phyloP scores from a whole-genome alignment of 2,329 filamentous ascomycete species.

The Aspergillus spinulosporus region DNA sequence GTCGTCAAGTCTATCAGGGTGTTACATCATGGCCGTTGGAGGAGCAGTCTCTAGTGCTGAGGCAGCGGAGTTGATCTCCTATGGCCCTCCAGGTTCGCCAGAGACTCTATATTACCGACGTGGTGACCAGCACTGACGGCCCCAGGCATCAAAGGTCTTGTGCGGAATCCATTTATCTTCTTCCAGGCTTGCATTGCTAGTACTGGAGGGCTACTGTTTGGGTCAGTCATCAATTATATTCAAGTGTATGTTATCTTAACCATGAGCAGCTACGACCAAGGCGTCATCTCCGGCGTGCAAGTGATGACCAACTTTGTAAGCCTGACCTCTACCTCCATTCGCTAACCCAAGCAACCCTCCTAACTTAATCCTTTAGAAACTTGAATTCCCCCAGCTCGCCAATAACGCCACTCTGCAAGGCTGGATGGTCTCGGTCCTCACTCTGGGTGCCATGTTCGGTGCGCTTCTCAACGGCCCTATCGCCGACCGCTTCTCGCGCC shows the following conservation, averaged over 20 bases:
- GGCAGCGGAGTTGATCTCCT: too few relatives aligned
- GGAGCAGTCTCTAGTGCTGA: too few relatives aligned
- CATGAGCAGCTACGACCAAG: background rate
- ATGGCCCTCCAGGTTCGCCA: too few relatives aligned
- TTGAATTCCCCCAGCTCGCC: background rate
- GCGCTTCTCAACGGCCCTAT: background rate
- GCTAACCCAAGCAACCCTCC: too few relatives aligned
- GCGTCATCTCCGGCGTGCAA: background rate
- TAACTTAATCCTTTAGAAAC: too few relatives aligned
- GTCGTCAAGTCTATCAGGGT: too few relatives aligned
- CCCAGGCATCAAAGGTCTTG: background rate
- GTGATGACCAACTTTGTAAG: constrained; percentile 2
- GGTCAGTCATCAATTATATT: background rate
- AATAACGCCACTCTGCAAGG: background rate
- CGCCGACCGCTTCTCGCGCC: background rate
- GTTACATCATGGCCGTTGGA: too few relatives aligned
- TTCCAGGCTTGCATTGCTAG: background rate
- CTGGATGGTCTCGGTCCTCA: constrained; percentile 2
- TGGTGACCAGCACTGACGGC: too few relatives aligned
- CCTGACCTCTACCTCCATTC: background rate
- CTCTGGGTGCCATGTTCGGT: background rate
- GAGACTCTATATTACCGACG: too few relatives aligned
- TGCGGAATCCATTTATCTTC: background rate
- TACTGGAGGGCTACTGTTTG: constrained; percentile 1
- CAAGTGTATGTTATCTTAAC: background rate